Base-by-base conservation (phyloP, 768 basidiomycete species). In the Hysterangium stoloniferum region DNA sequence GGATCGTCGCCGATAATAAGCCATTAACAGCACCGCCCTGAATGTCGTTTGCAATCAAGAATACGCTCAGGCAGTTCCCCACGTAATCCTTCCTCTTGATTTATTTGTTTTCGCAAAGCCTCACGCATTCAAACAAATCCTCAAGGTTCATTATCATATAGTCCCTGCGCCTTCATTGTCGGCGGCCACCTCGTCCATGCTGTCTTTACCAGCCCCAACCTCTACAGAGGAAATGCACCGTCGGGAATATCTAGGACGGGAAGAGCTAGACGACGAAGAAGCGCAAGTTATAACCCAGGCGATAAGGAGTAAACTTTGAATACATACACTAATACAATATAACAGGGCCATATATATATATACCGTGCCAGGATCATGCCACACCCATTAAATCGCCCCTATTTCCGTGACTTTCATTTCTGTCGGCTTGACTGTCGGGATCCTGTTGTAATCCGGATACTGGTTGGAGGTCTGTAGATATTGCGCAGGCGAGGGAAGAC, bases 21-120 rank as follows among this genome's bases (percentile, higher is more conserved):
- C 77, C 1, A 56, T 84, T 22, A 69, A 76, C 9, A 81, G 85
- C 56, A 82, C 81, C 13, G 82, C 71, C 6, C 68, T 87, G 41
- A 87, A 86, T 59, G 76, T 87, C 5, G 84, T 86, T 4, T 85
- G 84, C 58, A 86, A 86, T 60, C 84, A 87, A 59, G 84, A 86
- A 62, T 87, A 87, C 57, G 85, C 85, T 0, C 85, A 87, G 60
- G 82, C 81, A 4, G 82, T 87, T 6, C 79, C 78, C n/a, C 85
- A 87, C 67, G 84, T 84, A 54, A 52, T 77, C 59, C 17, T 5
- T 8, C 42, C 24, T 20, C 34, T 45, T 29, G 41, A n/a, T n/a
- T 47, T 6, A 34, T 2, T 8, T n/a, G 36, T n/a, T 4, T n/a
- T n/a, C n/a, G 20, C 4, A 12, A 6, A 36, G 4, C 38, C 48